Conservation (phyloP, 441 rosid species). For the Bocquillonia castaneifolia region DNA sequence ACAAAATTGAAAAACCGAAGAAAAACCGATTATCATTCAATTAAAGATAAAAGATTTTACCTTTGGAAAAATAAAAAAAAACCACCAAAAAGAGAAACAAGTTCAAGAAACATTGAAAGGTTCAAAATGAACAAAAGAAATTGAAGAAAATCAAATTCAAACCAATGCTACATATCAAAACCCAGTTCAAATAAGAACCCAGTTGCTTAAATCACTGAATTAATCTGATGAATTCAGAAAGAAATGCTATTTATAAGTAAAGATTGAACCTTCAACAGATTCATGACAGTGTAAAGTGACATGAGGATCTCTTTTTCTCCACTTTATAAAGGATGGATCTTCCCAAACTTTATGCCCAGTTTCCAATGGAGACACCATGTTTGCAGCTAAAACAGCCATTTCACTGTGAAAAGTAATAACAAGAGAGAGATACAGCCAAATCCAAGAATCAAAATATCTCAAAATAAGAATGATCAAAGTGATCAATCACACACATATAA, state of each 20-base stretch:
- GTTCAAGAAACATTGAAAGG: no score
- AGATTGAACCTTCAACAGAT: slow-evolving; percentile 58
- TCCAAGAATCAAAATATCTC: background rate
- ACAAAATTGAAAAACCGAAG: background rate
- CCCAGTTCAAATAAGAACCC: background rate
- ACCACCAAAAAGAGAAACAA: no score
- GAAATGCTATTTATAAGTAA: background rate
- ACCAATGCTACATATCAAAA: background rate
- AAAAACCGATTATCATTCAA: background rate
- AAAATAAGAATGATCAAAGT: no score
- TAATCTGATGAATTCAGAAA: background rate
- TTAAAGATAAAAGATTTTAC: background rate
- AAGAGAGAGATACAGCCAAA: background rate
- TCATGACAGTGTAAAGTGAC: slow-evolving; percentile 88
- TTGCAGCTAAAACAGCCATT: slow-evolving; percentile 56
- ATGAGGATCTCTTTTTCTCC: slow-evolving; percentile 90
- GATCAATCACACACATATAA: background rate
- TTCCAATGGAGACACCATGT: slow-evolving; percentile 50
- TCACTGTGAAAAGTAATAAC: background rate
- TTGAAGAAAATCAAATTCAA: background rate
- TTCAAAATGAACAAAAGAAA: background rate
- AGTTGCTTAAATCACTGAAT: slow-evolving; percentile 3
- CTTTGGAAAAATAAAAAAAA: background rate
- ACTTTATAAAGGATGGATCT: slow-evolving; percentile 75
- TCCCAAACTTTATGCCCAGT: slow-evolving; percentile 69